Evolutionary conservation across 169 alveolate species (phyloP), one percentile per base, ranked within the genome.

Genomic region (Miamiensis avidus): DNA sequence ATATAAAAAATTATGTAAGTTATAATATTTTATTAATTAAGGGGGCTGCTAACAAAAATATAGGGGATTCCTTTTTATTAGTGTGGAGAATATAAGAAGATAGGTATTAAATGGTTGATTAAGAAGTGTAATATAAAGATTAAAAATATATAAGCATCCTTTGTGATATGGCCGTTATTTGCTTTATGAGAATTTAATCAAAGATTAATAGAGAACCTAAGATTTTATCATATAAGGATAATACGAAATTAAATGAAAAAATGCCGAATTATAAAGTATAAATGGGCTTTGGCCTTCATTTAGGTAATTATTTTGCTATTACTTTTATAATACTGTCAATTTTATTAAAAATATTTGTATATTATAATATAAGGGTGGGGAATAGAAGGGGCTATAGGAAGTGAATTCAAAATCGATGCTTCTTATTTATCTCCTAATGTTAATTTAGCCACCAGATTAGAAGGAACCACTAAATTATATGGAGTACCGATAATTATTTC

Each of bases 351-450:
- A n/a, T n/a, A n/a, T n/a, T n/a, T n/a, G n/a, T n/a, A 20, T 49
- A 20, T 49, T 49, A 49, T 49, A 11, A 49, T 49, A 49, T 49
- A 11, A 30, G 98, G 98, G 1, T 94, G 97, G 95, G 95, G 97
- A 28, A 95, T 95, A 76, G 97, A 95, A 90, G 97, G 98, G 29
- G 97, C 97, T 1, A 94, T 95, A n/a, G 98, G 98, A 4, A 91
- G 96, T 4, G 94, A 90, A 81, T 94, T 92, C 79, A 95, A 95
- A 91, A 93, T 95, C 29, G 98, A 95, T 91, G 97, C 98, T 0
- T 84, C 95, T 28, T 95, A 95, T 87, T 82, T 95, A 78, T 88
- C 95, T 34, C 97, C 98, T 34, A 90, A 94, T 92, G 97, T 94
- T 25, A 92, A 94, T 82, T 86, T 94, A 94, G 97, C 97, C 11